Evolutionary conservation across 257 asterid genomes (phyloP).

Genomic region (Osmanthus fragrans): DNA sequence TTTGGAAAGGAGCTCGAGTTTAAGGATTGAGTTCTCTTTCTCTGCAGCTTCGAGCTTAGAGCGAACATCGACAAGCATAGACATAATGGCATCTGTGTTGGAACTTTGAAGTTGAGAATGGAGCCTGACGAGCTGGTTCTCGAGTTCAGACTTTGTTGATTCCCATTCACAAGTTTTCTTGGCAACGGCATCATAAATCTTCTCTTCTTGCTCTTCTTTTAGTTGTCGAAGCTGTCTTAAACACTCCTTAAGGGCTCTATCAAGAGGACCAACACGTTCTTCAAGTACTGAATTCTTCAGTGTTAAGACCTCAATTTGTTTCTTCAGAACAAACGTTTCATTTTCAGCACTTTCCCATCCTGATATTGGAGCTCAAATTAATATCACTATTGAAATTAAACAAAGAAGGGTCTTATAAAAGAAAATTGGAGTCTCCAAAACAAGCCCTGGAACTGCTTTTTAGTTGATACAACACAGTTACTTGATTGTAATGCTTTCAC

Average conservation of each 20-base stretch:
- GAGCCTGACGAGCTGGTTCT: slow-evolving; percentile 51
- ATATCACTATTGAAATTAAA: not conserved
- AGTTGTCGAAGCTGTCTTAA: slow-evolving; percentile 80
- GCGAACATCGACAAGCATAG: slow-evolving; percentile 41
- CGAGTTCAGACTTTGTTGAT: slow-evolving; percentile 51
- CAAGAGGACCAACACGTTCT: slow-evolving; percentile 68
- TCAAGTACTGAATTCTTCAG: slow-evolving; percentile 62
- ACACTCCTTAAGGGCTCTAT: slow-evolving; percentile 91
- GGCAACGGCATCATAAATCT: slow-evolving; percentile 43
- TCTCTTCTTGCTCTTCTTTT: slow-evolving; percentile 74
- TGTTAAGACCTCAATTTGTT: slow-evolving; percentile 55
- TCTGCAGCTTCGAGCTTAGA: slow-evolving; percentile 61
- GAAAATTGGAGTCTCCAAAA: not conserved
- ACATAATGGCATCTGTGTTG: slow-evolving; percentile 34
- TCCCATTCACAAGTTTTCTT: slow-evolving; percentile 54
- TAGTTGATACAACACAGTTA: too few relatives aligned
- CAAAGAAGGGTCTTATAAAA: not conserved
- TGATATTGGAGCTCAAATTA: slow-evolving; percentile 28
- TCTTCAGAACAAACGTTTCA: slow-evolving; percentile 61
- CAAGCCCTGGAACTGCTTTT: not conserved
- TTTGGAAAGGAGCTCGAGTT: slow-evolving; percentile 48
- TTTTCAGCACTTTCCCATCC: slow-evolving; percentile 98
- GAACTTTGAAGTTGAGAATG: slow-evolving; percentile 48
- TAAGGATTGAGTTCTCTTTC: slow-evolving; percentile 58
- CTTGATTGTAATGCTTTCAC: too few relatives aligned